Conservation (phyloP, 352 stramenopile species). For the Poterioochromonas sp. region DNA sequence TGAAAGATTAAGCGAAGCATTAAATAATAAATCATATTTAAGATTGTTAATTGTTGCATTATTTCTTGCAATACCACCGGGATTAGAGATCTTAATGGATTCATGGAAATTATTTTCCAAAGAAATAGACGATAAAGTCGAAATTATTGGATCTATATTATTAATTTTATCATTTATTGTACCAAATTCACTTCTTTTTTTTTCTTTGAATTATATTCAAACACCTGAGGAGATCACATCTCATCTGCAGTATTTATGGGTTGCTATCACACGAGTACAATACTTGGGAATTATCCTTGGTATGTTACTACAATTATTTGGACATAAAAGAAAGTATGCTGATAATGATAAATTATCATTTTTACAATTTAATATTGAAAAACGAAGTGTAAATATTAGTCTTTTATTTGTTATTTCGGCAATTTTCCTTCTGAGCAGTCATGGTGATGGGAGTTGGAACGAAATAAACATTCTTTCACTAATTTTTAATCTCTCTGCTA, state of each 20-base stretch:
- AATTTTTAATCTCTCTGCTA: too few species aligned
- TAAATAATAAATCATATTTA: not conserved
- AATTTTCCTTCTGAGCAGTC: too few species aligned
- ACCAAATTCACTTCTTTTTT: slow-evolving; percentile 10
- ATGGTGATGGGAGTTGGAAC: too few species aligned
- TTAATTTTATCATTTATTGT: slow-evolving; percentile 20
- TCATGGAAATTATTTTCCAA: not conserved
- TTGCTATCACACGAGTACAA: not conserved
- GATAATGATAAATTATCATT: not conserved
- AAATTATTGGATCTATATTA: not conserved
- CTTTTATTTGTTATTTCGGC: too few species aligned
- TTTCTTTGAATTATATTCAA: not conserved
- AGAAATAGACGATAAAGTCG: not conserved
- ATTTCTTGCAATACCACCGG: not conserved
- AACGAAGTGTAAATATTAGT: not conserved
- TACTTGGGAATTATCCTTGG: not conserved
- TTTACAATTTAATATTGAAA: not conserved
- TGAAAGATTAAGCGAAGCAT: too few species aligned
- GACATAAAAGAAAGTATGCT: not conserved
- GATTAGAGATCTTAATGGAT: not conserved
- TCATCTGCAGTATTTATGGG: not conserved
- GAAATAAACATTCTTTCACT: too few species aligned
- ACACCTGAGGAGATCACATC: not conserved
- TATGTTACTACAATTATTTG: not conserved
- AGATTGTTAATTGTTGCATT: not conserved